phyloP scores from a whole-genome alignment of 345 rosid species.

The Linum lewisii region DNA sequence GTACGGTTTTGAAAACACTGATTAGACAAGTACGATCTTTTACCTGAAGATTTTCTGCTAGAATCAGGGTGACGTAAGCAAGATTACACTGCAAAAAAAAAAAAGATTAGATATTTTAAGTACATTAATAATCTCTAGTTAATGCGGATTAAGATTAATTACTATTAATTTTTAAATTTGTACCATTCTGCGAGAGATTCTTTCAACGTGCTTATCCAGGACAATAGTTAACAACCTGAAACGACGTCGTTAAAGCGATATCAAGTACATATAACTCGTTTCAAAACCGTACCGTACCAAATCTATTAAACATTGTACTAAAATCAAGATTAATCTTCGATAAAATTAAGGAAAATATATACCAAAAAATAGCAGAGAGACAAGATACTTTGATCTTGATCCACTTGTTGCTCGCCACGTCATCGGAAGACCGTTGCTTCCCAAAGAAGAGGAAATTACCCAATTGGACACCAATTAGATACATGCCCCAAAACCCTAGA shows the following conservation, averaged over 20 bases:
- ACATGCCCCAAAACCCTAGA: slow-evolving; percentile 89
- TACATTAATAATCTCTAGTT: neutral
- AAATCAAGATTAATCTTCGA: neutral
- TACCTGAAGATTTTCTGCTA: slow-evolving; percentile 75
- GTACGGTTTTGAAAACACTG: neutral
- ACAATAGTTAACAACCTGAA: slow-evolving; percentile 61
- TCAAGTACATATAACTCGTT: too few relatives aligned
- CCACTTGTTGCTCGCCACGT: slow-evolving; percentile 34
- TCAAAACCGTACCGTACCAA: too few relatives aligned
- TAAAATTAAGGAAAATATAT: slow-evolving; percentile 17
- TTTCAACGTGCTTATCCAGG: slow-evolving; percentile 62
- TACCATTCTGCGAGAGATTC: slow-evolving; percentile 75
- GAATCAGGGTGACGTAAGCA: slow-evolving; percentile 69
- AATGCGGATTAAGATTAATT: neutral
- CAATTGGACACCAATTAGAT: slow-evolving; percentile 73
- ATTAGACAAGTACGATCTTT: too few relatives aligned
- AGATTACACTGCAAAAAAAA: slow-evolving; percentile 65
- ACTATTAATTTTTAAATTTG: slow-evolving; percentile 13
- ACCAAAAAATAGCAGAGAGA: slow-evolving; percentile 49
- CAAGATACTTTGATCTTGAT: slow-evolving; percentile 46
- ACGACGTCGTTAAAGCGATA: slow-evolving; percentile 8
- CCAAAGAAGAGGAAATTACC: slow-evolving; percentile 60
- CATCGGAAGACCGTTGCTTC: slow-evolving; percentile 15
- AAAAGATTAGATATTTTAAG: slow-evolving; percentile 7
- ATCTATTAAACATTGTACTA: too few relatives aligned